phyloP scores from a whole-genome alignment of 1,284 basidiomycete genomes.

The Pseudomicrostroma phylloplanum region DNA sequence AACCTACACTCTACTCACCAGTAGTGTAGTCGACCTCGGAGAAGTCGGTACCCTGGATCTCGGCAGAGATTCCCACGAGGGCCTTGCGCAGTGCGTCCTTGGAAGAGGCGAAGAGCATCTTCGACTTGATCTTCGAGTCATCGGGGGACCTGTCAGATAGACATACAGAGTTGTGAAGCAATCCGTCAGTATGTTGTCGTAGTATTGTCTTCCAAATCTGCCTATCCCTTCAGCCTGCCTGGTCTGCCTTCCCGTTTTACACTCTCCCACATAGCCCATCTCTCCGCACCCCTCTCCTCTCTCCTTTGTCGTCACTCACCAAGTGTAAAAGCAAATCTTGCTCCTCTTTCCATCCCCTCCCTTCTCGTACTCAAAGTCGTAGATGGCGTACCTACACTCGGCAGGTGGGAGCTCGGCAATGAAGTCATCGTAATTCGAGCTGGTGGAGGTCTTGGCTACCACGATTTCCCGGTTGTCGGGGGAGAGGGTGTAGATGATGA shows the following conservation, averaged over 20 bases:
- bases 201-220: too few relatives aligned
- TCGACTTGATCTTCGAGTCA: conserved; percentile 74
- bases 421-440: conserved; percentile 69
- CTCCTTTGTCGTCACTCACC: conserved; percentile 55
- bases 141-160: conserved; percentile 70
- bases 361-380: conserved; percentile 82
- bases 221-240: too few relatives aligned
- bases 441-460: conserved; percentile 42
- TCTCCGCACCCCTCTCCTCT: neutral
- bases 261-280: too few relatives aligned
- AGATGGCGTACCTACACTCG: conserved; percentile 82
- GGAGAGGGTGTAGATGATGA: conserved; percentile 76
- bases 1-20: conserved; percentile 58
- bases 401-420: conserved; percentile 66
- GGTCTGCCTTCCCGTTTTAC: too few relatives aligned
- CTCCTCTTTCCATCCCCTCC: conserved; percentile 73
- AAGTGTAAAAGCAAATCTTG: conserved; percentile 81
- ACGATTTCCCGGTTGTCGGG: conserved; percentile 60
- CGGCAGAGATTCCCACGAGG: conserved; percentile 65
- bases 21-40: conserved; percentile 70
- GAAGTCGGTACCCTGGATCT: conserved; percentile 82
- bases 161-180: neutral
- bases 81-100: conserved; percentile 73
- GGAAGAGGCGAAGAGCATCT: conserved; percentile 93
- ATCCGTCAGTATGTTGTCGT: neutral